A percentile compares a stretch with the other conserved stretches of the same genome.
Evolutionary conservation across 1,284 basidiomycete genomes (phyloP).

Genomic region (Cutaneotrichosporon curvatum): DNA sequence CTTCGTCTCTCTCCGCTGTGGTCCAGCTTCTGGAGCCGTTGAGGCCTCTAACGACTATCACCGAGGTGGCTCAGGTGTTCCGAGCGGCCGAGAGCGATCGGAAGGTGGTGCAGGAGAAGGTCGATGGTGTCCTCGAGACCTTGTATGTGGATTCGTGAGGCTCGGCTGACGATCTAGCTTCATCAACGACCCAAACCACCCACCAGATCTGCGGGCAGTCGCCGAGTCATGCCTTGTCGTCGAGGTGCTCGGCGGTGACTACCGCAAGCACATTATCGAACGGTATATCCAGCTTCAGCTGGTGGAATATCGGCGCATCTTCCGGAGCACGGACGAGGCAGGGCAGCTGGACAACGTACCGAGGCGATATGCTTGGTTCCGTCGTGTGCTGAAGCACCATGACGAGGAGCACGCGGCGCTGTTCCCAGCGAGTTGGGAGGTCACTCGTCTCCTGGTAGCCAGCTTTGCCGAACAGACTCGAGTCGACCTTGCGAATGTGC

Average conservation of each 20-base stretch:
- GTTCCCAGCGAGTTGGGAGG: conserved; percentile 76
- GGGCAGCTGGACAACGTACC: conserved; percentile 94
- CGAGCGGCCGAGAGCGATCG: conserved; percentile 71
- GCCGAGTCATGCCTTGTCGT: conserved; percentile 73
- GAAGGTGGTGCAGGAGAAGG: conserved; percentile 62
- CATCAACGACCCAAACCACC: conserved; percentile 65
- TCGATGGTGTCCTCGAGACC: conserved; percentile 81
- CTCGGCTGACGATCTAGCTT: conserved; percentile 52
- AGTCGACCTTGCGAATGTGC: conserved; percentile 47
- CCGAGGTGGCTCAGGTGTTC: conserved; percentile 67
- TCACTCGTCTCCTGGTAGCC: conserved; percentile 68
- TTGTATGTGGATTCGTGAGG: conserved; percentile 56
- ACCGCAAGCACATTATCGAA: conserved; percentile 65
- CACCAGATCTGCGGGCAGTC: conserved; percentile 58
- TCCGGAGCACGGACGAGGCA: conserved; percentile 81
- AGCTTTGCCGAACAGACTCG: conserved; percentile 79
- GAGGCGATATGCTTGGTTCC: conserved; percentile 91
- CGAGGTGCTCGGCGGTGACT: conserved; percentile 77
- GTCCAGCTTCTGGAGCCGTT: conserved; percentile 74
- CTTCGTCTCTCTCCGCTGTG: conserved; percentile 76
- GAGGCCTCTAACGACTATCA: conserved; percentile 65
- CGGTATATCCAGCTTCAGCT: conserved; percentile 85
- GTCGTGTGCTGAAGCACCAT: conserved; percentile 78
- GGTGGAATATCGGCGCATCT: conserved; percentile 94
- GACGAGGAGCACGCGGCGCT: conserved; percentile 76